A percentile compares a stretch with the other conserved stretches of the same genome.
phyloP scores from a whole-genome alignment of 1,284 basidiomycete species.

The Ustilago curta region DNA sequence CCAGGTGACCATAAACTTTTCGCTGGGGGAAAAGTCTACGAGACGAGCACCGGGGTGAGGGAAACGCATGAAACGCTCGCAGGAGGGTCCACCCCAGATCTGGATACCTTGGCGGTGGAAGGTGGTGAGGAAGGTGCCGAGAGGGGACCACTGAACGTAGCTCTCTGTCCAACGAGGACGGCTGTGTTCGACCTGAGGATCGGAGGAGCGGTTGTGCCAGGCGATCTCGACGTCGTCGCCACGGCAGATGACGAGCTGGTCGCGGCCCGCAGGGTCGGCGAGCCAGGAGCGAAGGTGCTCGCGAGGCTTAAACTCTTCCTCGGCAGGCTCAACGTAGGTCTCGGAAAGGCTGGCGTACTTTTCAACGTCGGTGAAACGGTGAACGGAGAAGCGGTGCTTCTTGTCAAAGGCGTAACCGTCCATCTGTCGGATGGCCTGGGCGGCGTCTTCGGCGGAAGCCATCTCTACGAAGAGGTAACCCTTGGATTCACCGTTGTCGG shows the following conservation, averaged over 20 bases:
- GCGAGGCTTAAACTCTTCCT: conserved; percentile 86
- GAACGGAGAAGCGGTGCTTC: conserved; percentile 89
- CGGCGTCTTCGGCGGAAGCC: conserved; percentile 82
- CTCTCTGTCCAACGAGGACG: conserved; percentile 92
- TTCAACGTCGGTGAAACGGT: conserved; percentile 93
- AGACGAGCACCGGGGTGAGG: conserved; percentile 95
- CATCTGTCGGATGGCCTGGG: conserved; percentile 81
- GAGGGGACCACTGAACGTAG: conserved; percentile 96
- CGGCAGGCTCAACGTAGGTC: conserved; percentile 82
- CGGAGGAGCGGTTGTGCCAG: conserved; percentile 93
- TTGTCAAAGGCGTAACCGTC: conserved; percentile 91
- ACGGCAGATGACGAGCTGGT: conserved; percentile 94
- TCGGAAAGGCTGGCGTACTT: conserved; percentile 84
- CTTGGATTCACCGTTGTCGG: conserved; percentile 69
- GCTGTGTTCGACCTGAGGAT: conserved; percentile 81
- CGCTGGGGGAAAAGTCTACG: conserved; percentile 97
- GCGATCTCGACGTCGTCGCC: conserved; percentile 90
- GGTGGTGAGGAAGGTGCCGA: conserved; percentile 92
- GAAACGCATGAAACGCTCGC: conserved; percentile 87
- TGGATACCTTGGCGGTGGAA: conserved; percentile 95
- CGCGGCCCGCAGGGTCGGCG: conserved; percentile 88
- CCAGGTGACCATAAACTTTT: conserved; percentile 98
- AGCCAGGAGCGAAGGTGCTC: conserved; percentile 97
- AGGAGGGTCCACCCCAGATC: conserved; percentile 92
- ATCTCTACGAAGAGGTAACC: conserved; percentile 89